Conservation (phyloP, 306 rosid species). For the Urtica urens region DNA sequence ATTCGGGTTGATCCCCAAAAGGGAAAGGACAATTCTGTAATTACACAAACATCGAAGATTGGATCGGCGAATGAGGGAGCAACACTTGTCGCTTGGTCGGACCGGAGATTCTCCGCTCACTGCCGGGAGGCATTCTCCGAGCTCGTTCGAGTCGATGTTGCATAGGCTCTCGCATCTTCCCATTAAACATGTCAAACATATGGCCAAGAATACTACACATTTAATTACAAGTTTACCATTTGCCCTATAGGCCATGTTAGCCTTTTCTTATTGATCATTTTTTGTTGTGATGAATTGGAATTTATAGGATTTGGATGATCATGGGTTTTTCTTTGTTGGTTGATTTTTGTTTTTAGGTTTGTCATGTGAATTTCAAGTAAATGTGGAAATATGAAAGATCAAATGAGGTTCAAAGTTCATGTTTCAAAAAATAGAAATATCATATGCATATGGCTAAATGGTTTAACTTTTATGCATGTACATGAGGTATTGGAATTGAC, state of each 20-base stretch:
- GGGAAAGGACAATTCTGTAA: slow-evolving; percentile 34
- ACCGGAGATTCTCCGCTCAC: slow-evolving; percentile 32
- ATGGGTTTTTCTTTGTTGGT: slow-evolving; percentile 6
- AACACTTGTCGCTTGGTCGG: slow-evolving; percentile 33
- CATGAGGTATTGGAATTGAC: too few species aligned
- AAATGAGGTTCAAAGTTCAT: background rate
- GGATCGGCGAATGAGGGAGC: slow-evolving; percentile 32
- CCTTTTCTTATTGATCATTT: background rate
- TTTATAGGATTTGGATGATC: slow-evolving; percentile 17
- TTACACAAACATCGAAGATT: slow-evolving; percentile 43
- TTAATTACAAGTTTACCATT: slow-evolving; percentile 5
- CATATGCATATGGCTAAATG: too few species aligned
- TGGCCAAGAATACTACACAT: slow-evolving; percentile 18
- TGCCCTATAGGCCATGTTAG: slow-evolving; percentile 22
- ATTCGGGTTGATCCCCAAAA: slow-evolving; percentile 34
- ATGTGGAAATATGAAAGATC: background rate
- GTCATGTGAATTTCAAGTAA: slow-evolving; percentile 43
- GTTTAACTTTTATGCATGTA: too few species aligned
- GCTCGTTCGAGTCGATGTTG: slow-evolving; percentile 22
- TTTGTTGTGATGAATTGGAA: background rate
- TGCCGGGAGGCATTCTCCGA: slow-evolving; percentile 34
- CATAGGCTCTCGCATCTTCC: slow-evolving; percentile 27
- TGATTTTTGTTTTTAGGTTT: slow-evolving; percentile 11
- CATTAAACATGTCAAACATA: slow-evolving; percentile 27
- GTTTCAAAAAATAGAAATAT: too few species aligned